A percentile compares a stretch with the other conserved stretches of the same genome.
Conservation (phyloP, 1,139 yeast species). For the Candida neerlandica region DNA sequence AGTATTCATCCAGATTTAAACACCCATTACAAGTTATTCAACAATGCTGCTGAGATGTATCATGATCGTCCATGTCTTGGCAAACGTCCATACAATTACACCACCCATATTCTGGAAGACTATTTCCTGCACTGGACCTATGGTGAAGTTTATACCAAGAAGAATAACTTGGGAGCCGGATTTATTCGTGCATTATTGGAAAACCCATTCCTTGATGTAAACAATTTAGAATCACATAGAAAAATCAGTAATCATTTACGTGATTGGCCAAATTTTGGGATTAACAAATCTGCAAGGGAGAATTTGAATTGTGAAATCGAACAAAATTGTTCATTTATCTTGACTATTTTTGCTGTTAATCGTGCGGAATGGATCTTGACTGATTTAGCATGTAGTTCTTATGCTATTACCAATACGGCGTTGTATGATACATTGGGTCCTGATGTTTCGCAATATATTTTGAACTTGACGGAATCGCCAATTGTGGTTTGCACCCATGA, state of each 20-base stretch:
- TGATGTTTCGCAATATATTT: conserved; percentile 30
- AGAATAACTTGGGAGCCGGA: conserved; percentile 33
- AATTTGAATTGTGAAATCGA: conserved; percentile 14
- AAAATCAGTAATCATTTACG: conserved; percentile 27
- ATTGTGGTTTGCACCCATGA: conserved; percentile 33
- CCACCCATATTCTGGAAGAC: conserved; percentile 19
- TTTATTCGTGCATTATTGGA: conserved; percentile 25
- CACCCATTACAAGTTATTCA: conserved; percentile 32
- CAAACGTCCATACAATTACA: conserved; percentile 28
- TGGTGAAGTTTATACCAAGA: conserved; percentile 17
- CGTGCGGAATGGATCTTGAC: conserved; percentile 38
- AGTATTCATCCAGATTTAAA: conserved; percentile 25
- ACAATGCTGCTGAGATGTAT: conserved; percentile 23
- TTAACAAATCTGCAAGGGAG: conserved; percentile 6
- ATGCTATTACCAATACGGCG: conserved; percentile 37
- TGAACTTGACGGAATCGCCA: conserved; percentile 32
- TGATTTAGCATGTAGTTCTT: conserved; percentile 38
- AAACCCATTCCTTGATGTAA: conserved; percentile 24
- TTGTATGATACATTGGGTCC: conserved; percentile 39
- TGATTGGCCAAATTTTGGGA: conserved; percentile 22
- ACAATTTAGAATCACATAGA: conserved; percentile 20
- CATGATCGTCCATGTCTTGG: conserved; percentile 33
- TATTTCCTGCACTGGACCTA: conserved; percentile 22
- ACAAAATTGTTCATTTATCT: conserved; percentile 26
- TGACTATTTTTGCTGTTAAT: conserved; percentile 34